A percentile compares a stretch with the other conserved stretches of the same genome.
These are phyloP conservation scores for Pelargonium nanum DNA, from an alignment of 345 rosid genomes.

Conservation along the genomic window DNA sequence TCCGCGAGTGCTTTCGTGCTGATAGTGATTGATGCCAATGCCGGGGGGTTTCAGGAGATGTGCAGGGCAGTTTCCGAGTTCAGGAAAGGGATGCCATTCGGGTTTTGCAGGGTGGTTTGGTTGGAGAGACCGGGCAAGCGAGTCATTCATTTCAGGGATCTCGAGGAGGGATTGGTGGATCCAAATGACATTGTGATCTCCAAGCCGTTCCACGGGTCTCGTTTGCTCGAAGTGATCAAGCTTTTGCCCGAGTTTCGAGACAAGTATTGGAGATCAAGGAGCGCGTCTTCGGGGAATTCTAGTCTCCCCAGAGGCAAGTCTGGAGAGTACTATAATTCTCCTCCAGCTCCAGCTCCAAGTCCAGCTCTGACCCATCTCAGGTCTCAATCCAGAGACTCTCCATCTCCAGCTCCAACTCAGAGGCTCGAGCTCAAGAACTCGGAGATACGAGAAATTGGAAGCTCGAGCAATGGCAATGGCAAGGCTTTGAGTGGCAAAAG, in stretches of 20 bases:
- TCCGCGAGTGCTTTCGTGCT: too few relatives aligned
- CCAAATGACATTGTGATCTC: conserved; percentile 26
- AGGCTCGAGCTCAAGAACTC: background rate
- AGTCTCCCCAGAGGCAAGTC: background rate
- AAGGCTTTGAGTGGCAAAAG: conserved; percentile 45
- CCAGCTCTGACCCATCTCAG: too few relatives aligned
- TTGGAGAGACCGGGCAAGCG: conserved; percentile 33
- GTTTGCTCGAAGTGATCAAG: conserved; percentile 32
- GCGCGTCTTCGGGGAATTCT: background rate
- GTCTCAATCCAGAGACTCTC: too few relatives aligned
- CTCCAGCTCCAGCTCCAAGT: background rate
- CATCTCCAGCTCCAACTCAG: background rate
- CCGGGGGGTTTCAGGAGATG: too few relatives aligned
- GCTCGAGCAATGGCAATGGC: background rate
- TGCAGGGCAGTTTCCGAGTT: too few relatives aligned
- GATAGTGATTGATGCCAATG: too few relatives aligned
- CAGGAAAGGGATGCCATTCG: conserved; percentile 22
- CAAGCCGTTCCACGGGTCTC: conserved; percentile 73
- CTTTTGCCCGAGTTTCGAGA: conserved; percentile 53
- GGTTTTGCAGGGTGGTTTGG: conserved; percentile 55
- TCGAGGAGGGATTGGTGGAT: conserved; percentile 14
- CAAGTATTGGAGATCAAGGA: background rate
- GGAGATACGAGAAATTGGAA: conserved; percentile 3
- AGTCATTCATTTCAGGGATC: conserved; percentile 6
- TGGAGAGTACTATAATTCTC: background rate